phyloP scores from a whole-genome alignment of 495 filamentous ascomycete genomes.

The Aspergillus mulundensis region DNA sequence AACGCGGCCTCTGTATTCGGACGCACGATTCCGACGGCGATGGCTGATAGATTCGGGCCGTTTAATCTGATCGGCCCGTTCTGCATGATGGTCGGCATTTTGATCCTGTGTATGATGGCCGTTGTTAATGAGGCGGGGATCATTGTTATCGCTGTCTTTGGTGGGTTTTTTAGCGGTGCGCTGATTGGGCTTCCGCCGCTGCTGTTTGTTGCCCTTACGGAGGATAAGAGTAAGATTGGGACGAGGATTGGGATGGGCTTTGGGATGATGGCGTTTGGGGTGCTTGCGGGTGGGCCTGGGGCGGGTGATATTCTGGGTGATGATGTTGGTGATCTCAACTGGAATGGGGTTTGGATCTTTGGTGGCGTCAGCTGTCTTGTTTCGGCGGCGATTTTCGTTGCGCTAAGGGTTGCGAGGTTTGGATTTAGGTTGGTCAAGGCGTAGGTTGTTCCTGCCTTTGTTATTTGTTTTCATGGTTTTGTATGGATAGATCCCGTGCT shows the following conservation, averaged over 20 bases:
- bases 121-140: conserved; percentile 34
- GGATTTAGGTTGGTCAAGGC: background rate
- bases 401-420: background rate
- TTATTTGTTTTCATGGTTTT: no score
- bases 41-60: conserved; percentile 67
- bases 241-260: conserved; percentile 11
- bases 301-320: conserved; percentile 2
- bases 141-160: conserved; percentile 28
- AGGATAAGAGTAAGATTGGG: conserved; percentile 9
- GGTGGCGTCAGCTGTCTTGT: background rate
- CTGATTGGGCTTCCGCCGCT: conserved; percentile 32
- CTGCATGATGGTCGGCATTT: conserved; percentile 52
- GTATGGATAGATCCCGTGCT: no score
- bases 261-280: conserved; percentile 3
- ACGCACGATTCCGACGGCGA: conserved; percentile 63
- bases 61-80: conserved; percentile 71
- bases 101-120: conserved; percentile 65
- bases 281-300: background rate
- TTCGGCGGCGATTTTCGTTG: background rate
- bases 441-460: background rate
- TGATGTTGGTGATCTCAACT: background rate
- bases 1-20: conserved; percentile 51
- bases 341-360: conserved; percentile 8
- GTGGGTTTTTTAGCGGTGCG: conserved; percentile 37
- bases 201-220: conserved; percentile 24